Conservation (phyloP, 2,329 filamentous ascomycete species). For the Pseudofabraea citricarpa region DNA sequence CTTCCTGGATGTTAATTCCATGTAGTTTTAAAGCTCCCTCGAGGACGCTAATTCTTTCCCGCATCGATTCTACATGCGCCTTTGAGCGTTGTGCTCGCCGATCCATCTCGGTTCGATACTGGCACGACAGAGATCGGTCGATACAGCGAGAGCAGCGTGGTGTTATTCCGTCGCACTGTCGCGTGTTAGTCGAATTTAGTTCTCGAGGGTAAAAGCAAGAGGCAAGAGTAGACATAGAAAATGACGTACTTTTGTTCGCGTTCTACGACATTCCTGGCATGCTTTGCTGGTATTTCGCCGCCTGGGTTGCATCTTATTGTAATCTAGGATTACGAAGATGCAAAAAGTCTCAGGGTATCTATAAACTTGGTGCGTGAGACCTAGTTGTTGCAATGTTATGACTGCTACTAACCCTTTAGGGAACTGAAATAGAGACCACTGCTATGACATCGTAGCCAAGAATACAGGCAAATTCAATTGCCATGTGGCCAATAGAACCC, state of each 20-base stretch:
- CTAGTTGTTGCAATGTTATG: too few species aligned
- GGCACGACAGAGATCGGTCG: not conserved
- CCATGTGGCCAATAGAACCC: conserved; percentile 64
- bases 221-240: not conserved
- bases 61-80: not conserved
- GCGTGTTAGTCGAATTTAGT: not conserved
- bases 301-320: too few species aligned
- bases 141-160: not conserved
- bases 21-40: not conserved
- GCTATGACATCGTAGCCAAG: conserved; percentile 47
- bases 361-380: too few species aligned
- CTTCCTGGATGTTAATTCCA: not conserved
- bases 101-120: not conserved
- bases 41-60: not conserved
- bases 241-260: not conserved
- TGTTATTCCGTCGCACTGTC: not conserved
- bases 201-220: not conserved
- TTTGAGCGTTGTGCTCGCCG: not conserved
- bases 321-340: too few species aligned
- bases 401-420: too few species aligned
- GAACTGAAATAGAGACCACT: too few species aligned
- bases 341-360: too few species aligned
- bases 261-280: not conserved
- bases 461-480: conserved; percentile 65
- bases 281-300: not conserved